Base-by-base conservation (phyloP, 768 basidiomycete genomes). In the Porpolomopsis calyptriformis region DNA sequence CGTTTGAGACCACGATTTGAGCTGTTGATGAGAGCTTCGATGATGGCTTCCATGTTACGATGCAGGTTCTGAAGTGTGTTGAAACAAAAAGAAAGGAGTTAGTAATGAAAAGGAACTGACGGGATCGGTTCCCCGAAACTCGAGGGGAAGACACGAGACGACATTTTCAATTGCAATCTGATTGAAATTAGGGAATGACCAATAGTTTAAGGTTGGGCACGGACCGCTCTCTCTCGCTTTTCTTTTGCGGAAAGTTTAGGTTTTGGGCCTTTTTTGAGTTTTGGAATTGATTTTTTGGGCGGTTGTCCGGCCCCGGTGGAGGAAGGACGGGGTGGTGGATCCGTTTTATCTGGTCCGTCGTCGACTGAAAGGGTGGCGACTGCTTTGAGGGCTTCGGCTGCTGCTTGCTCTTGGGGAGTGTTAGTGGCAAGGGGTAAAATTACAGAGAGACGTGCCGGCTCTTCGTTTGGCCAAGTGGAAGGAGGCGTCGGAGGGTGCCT, bases 41-140 rank as follows among this genome's bases (percentile, higher is more conserved):
- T 81, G 22, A 93, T 82, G 22, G 63, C 71, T 63, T 93, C 90
- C 69, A 90, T 82, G 46, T 84, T 77, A 34, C 79, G 71, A 22
- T 88, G 78, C 33, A 91, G 67, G 45, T 71, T 76, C 83, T 91
- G 52, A 7, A 40, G 29, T 23, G 36, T 29, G 47, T 40, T 43
- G 51, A 31, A 11, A 22, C n/a, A 19, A 50, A 20, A 23, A 19
- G 7, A 16, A 1, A 26, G 8, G 3, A 19, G 37, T 20, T 37
- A 31, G 27, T 36, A 16, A 22, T 1, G 35, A 36, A n/a, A n/a
- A n/a, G n/a, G n/a, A 41, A 68, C 84, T 46, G 57, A 88, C 89
- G 2, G 85, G 82, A 63, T 94, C 88, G 52, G 71, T 83, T 7
- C 92, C 92, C 19, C 92, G 76, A 59, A 91, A 97, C 62, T 94